phyloP scores from a whole-genome alignment of 2,329 filamentous ascomycete genomes.

The Neofusicoccum cordaticola region DNA sequence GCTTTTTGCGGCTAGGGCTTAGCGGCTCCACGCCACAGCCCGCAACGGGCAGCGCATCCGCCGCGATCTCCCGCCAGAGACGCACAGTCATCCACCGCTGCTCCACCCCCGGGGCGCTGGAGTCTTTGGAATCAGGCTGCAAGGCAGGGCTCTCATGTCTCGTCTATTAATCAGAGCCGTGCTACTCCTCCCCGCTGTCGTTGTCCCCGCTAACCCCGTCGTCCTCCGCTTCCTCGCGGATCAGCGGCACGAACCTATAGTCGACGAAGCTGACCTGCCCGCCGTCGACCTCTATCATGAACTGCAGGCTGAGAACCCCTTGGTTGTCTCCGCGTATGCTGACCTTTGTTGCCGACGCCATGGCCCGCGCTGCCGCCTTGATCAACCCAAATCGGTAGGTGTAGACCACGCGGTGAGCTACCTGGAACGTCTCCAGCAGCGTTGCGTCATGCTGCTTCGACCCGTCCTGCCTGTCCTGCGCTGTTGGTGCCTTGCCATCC shows the following conservation, averaged over 20 bases:
- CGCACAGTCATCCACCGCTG: no score
- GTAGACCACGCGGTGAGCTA: slow-evolving; percentile 51
- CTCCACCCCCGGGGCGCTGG: not conserved
- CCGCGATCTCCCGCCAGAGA: not conserved
- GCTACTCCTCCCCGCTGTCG: not conserved
- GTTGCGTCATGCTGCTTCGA: slow-evolving; percentile 18
- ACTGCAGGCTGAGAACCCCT: slow-evolving; percentile 89
- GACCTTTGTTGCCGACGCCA: slow-evolving; percentile 89
- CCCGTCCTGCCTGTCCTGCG: not conserved
- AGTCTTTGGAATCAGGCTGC: not conserved
- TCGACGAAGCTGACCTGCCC: slow-evolving; percentile 70
- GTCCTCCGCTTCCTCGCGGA: slow-evolving; percentile 37
- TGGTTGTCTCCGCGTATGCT: slow-evolving; percentile 84
- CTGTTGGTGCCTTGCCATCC: not conserved
- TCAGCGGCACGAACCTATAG: slow-evolving; percentile 76
- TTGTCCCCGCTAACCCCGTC: slow-evolving; percentile 19
- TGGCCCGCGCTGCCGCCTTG: slow-evolving; percentile 83
- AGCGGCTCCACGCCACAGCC: not conserved
- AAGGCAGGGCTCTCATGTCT: not conserved
- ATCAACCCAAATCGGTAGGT: slow-evolving; percentile 85
- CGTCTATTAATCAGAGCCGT: not conserved
- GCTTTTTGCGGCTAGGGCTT: slow-evolving; percentile 5
- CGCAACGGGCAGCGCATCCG: not conserved
- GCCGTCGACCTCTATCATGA: slow-evolving; percentile 86
- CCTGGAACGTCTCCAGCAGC: slow-evolving; percentile 72